Percentiles rank a stretch among this genome's conserved stretches.
Evolutionary conservation across 805 yeast species (phyloP).

Genomic region (Maudiozyma turicensis): DNA sequence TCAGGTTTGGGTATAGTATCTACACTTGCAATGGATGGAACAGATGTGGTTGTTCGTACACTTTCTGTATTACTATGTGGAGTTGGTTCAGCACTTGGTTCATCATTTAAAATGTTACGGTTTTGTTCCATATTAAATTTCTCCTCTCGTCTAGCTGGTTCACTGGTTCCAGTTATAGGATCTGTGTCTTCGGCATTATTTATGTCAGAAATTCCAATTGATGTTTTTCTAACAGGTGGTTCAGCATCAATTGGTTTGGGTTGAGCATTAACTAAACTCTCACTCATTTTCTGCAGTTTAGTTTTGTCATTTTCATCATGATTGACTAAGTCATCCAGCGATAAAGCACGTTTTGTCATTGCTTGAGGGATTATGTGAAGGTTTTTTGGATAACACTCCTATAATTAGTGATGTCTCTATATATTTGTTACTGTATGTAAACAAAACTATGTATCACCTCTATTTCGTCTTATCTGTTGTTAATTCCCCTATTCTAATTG

Average conservation of each 20-base stretch:
- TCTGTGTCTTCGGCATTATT: conserved; percentile 1
- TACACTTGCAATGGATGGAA: neutral
- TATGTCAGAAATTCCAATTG: conserved; percentile 3
- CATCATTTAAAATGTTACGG: neutral
- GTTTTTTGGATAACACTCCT: neutral
- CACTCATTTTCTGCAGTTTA: conserved; percentile 12
- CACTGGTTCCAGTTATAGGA: neutral
- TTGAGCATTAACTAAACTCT: conserved; percentile 2
- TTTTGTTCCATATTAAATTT: neutral
- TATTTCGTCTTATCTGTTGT: too few relatives aligned
- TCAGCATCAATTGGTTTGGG: neutral
- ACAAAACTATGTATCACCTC: too few relatives aligned
- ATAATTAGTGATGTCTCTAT: neutral
- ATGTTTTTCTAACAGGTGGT: neutral
- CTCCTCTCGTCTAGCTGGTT: neutral
- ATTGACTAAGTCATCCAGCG: conserved; percentile 29
- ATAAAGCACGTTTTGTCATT: conserved; percentile 24
- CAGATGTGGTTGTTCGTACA: neutral
- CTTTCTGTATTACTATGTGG: neutral
- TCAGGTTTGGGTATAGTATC: neutral
- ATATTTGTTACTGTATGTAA: neutral
- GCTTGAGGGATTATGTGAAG: neutral
- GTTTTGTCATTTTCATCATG: conserved; percentile 24
- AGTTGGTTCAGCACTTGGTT: neutral
- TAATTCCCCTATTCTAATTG: too few relatives aligned